Evolutionary conservation across 2,329 filamentous ascomycete species (phyloP).

Genomic region (Cladophialophora immunda): DNA sequence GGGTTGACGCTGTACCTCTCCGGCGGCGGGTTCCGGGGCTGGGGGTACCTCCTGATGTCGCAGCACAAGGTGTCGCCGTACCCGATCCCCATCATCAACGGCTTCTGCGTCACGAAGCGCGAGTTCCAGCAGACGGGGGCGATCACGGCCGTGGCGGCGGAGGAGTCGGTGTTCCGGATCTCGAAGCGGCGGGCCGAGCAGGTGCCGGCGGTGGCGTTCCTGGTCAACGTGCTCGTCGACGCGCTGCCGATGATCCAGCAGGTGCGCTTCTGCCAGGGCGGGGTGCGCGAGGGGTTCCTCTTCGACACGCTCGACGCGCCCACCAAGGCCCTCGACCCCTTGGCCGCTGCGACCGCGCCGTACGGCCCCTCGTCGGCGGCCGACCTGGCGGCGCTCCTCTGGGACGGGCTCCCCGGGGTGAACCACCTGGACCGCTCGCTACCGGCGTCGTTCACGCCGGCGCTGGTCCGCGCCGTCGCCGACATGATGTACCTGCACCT

Average conservation of each 20-base stretch:
- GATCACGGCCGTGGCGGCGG: slow-evolving; percentile 65
- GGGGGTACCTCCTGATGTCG: slow-evolving; percentile 88
- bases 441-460: slow-evolving; percentile 42
- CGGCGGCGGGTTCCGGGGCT: slow-evolving; percentile 88
- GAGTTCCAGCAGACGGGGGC: slow-evolving; percentile 77
- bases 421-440: slow-evolving; percentile 40
- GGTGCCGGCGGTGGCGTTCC: slow-evolving; percentile 81
- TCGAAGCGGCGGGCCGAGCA: slow-evolving; percentile 81
- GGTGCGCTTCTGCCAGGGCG: slow-evolving; percentile 86
- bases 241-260: slow-evolving; percentile 74
- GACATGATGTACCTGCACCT: slow-evolving; percentile 47
- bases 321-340: slow-evolving; percentile 71
- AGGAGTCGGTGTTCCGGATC: slow-evolving; percentile 69
- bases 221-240: slow-evolving; percentile 77
- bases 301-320: slow-evolving; percentile 66
- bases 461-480: slow-evolving; percentile 45
- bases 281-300: slow-evolving; percentile 83
- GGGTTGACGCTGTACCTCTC: slow-evolving; percentile 81
- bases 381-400: slow-evolving; percentile 59
- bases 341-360: slow-evolving; percentile 67
- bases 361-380: slow-evolving; percentile 58
- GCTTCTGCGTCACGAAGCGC: slow-evolving; percentile 81
- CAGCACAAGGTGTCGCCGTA: slow-evolving; percentile 77
- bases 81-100: slow-evolving; percentile 82
- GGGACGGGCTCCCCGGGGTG: slow-evolving; percentile 52